These are phyloP conservation scores for Scedosporium aurantiacum DNA, from an alignment of 2,329 filamentous ascomycete genomes.

Conservation along the genomic window DNA sequence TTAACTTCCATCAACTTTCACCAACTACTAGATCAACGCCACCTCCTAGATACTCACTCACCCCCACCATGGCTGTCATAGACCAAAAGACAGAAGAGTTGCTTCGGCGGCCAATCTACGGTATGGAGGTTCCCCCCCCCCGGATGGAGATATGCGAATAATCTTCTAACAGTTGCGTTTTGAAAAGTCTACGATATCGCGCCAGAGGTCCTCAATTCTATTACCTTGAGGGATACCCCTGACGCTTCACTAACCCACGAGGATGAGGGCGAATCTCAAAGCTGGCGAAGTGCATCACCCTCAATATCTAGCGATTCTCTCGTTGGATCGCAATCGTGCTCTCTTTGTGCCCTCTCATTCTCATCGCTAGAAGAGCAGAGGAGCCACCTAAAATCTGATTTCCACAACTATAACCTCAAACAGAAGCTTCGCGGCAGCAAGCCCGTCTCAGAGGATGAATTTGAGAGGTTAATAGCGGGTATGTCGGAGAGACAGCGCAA, in stretches of 20 bases:
- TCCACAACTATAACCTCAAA: constrained; percentile 91
- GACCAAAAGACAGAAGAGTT: constrained; percentile 3
- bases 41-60: neutral
- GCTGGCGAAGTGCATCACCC: neutral
- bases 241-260: neutral
- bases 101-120: constrained; percentile 4
- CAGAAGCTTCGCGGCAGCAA: constrained; percentile 68
- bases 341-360: constrained; percentile 67
- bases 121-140: neutral
- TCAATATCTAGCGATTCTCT: constrained; percentile 23
- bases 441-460: constrained; percentile 68
- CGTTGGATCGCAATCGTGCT: constrained; percentile 63
- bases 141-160: neutral
- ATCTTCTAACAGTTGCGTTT: neutral
- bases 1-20: too few species aligned
- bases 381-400: constrained; percentile 76
- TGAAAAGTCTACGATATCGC: constrained; percentile 2
- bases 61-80: neutral
- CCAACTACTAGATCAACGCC: neutral
- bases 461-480: constrained; percentile 67
- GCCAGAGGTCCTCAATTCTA: constrained; percentile 2
- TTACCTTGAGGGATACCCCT: constrained; percentile 2
- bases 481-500: neutral
- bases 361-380: constrained; percentile 67
- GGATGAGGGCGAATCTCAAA: neutral